Evolutionary conservation across 495 filamentous ascomycete species (phyloP).

Genomic region (Aspergillus steynii): DNA sequence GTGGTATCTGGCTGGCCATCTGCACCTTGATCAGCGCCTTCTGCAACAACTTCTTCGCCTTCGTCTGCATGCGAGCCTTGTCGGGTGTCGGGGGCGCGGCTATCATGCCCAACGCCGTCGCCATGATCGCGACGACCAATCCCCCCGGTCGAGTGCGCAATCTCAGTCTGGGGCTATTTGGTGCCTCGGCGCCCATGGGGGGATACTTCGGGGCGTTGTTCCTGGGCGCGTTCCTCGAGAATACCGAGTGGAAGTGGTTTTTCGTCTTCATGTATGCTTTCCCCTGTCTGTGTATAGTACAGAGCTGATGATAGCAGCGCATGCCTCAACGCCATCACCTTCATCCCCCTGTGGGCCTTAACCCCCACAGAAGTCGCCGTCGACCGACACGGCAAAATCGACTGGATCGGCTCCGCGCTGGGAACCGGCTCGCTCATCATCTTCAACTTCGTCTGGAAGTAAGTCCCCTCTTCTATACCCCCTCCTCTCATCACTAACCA

Average conservation of each 20-base stretch:
- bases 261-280: constrained; percentile 48
- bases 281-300: background rate
- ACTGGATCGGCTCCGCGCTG: constrained; percentile 50
- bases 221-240: constrained; percentile 42
- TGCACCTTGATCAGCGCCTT: constrained; percentile 42
- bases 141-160: constrained; percentile 36
- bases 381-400: constrained; percentile 45
- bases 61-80: constrained; percentile 27
- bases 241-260: constrained; percentile 48
- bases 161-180: constrained; percentile 51
- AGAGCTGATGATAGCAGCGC: constrained; percentile 21
- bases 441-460: constrained; percentile 60
- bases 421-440: constrained; percentile 46
- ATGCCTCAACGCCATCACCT: constrained; percentile 35
- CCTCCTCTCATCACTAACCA: background rate
- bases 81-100: constrained; percentile 15
- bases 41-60: constrained; percentile 41
- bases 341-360: constrained; percentile 31
- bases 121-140: constrained; percentile 19
- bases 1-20: constrained; percentile 37
- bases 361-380: constrained; percentile 41
- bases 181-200: constrained; percentile 49
- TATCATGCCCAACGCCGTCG: constrained; percentile 22
- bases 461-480: constrained; percentile 15
- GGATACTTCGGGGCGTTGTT: constrained; percentile 46